Percentiles rank a stretch among this genome's conserved stretches.
phyloP scores from a whole-genome alignment of 306 rosid genomes.

The Acmispon strigosus region DNA sequence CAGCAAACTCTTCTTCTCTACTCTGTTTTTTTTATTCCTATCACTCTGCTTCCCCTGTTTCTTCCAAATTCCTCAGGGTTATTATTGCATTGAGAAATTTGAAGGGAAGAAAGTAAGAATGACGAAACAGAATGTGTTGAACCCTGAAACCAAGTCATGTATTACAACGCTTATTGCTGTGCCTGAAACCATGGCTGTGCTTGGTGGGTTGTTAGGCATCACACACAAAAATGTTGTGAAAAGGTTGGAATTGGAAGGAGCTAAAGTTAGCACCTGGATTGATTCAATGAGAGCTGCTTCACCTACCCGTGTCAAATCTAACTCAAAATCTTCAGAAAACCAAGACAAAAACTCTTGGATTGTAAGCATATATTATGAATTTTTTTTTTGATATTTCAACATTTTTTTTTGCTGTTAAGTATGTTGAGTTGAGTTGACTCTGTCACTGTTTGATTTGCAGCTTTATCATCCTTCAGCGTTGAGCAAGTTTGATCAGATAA shows the following conservation, averaged over 20 bases:
- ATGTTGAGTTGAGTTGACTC: not conserved
- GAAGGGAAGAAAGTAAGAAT: slow-evolving; percentile 12
- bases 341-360: slow-evolving; percentile 47
- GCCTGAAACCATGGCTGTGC: slow-evolving; percentile 23
- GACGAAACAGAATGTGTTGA: slow-evolving; percentile 66
- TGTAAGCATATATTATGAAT: slow-evolving; percentile 30
- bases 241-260: slow-evolving; percentile 49
- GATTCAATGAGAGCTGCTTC: slow-evolving; percentile 92
- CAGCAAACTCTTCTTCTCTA: slow-evolving; percentile 17
- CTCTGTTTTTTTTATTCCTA: slow-evolving; percentile 23
- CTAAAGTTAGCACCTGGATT: slow-evolving; percentile 52
- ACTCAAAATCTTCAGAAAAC: slow-evolving; percentile 22
- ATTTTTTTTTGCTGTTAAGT: not conserved
- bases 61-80: not conserved
- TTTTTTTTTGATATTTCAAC: not conserved
- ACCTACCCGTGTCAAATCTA: slow-evolving; percentile 50
- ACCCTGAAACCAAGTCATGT: slow-evolving; percentile 35
- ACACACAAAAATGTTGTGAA: slow-evolving; percentile 41
- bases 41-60: not conserved
- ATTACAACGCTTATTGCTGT: slow-evolving; percentile 35
- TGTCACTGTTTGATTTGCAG: slow-evolving; percentile 27
- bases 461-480: slow-evolving; percentile 74
- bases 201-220: slow-evolving; percentile 32
- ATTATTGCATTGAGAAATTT: not conserved
- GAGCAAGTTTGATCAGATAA: slow-evolving; percentile 52